Evolutionary conservation across 2,329 filamentous ascomycete species (phyloP), one percentile per base, ranked within the genome.

Genomic region (Bipolaris gigantea): DNA sequence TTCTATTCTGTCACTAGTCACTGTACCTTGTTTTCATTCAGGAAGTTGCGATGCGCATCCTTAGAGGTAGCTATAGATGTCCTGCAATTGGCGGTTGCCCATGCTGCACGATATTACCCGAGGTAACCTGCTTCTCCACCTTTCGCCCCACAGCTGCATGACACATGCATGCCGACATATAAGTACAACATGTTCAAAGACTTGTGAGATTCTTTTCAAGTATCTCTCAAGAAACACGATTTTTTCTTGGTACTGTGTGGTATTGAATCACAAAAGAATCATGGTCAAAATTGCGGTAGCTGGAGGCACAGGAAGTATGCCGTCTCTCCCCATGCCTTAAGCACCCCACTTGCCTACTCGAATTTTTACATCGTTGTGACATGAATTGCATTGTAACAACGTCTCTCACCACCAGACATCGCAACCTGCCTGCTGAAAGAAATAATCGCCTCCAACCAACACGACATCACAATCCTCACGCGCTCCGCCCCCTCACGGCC

Each of bases 381-480:
- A 30, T 30, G 10, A 30, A 30, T 30, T 32, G 32, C 15, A 21
- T 5, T 7, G 35, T 16, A 27, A 43, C 33, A 27, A 33, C 19
- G 18, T 38, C 5, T 34, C 18, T 32, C 21, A 3, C 13, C 2
- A 11, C 41, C 5, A 85, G 82, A 82, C 50, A 78, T 86, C 42
- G 80, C 79, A 2, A 75, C 71, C 38, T 82, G 84, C 62, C 64
- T 85, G 9, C 69, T 85, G 19, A 81, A 84, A 53, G 75, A 70
- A 3, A 72, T 85, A 0, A 61, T 82, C 2, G 76, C 76, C 3
- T 73, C 74, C 3, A 74, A 75, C 9, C 83, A 79, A 49, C 83
- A 86, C 52, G 73, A 83, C 0, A 80, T 86, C 41, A 67, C 75
- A 0, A 72, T 85, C 18, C 66, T 86, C 2, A 80, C 76, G 1